These are phyloP conservation scores for Sicyos baderoa DNA, from an alignment of 306 rosid species.

Conservation along the genomic window DNA sequence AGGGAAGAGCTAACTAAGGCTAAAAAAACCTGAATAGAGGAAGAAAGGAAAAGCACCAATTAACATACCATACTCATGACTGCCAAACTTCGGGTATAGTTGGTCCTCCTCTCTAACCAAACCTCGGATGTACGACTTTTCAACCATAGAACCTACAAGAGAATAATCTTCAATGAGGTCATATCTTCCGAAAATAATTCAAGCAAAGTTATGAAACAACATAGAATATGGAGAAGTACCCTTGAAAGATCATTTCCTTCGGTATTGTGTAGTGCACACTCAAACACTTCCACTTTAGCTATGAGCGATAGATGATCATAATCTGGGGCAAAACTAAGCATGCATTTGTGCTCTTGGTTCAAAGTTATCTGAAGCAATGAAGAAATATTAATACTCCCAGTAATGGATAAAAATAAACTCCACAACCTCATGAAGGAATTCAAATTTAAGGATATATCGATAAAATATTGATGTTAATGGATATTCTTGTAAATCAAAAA, in stretches of 20 bases:
- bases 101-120: slow-evolving; percentile 98
- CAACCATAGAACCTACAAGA: slow-evolving; percentile 85
- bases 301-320: slow-evolving; percentile 94
- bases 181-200: slow-evolving; percentile 16
- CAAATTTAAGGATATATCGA: no score
- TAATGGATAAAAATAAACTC: slow-evolving; percentile 7
- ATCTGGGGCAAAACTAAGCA: slow-evolving; percentile 96
- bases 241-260: slow-evolving; percentile 90
- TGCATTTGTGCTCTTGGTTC: slow-evolving; percentile 89
- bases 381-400: slow-evolving; percentile 19
- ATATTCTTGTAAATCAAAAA: no score
- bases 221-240: slow-evolving; percentile 32
- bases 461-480: no score
- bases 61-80: slow-evolving; percentile 93
- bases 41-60: background rate
- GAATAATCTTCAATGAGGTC: slow-evolving; percentile 22
- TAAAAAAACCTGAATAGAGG: background rate
- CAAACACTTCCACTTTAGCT: slow-evolving; percentile 97
- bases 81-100: slow-evolving; percentile 94
- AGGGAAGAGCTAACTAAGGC: background rate
- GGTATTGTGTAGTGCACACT: slow-evolving; percentile 73
- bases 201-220: slow-evolving; percentile 10
- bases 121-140: slow-evolving; percentile 96
- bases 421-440: background rate
- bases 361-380: slow-evolving; percentile 57